These are phyloP conservation scores for Pascua sp. DNA, from an alignment of 1,284 basidiomycete genomes.

Conservation along the genomic window DNA sequence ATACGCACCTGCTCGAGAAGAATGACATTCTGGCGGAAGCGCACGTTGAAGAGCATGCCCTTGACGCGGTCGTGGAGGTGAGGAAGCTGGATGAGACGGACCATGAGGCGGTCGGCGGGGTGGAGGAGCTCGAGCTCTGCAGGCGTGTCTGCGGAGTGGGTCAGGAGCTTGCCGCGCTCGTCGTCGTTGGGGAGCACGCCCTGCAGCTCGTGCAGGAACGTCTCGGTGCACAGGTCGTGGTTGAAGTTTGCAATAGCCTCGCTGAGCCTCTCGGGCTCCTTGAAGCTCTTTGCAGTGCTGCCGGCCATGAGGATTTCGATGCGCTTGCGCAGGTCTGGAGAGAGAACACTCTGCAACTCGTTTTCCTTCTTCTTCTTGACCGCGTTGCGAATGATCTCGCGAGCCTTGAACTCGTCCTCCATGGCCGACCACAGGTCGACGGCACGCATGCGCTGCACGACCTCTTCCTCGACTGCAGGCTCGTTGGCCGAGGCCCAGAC, in stretches of 20 bases:
- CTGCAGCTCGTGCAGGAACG: slow-evolving; percentile 80
- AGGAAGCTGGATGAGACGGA: slow-evolving; percentile 92
- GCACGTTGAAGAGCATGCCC: slow-evolving; percentile 85
- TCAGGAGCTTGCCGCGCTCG: slow-evolving; percentile 87
- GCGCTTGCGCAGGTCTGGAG: slow-evolving; percentile 82
- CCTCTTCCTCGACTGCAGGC: slow-evolving; percentile 64
- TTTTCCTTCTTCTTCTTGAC: slow-evolving; percentile 67
- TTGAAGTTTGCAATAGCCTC: slow-evolving; percentile 80
- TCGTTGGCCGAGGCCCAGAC: slow-evolving; percentile 73
- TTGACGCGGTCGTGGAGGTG: slow-evolving; percentile 87
- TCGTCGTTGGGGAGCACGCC: slow-evolving; percentile 83
- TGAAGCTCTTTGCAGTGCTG: slow-evolving; percentile 59
- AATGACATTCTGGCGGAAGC: slow-evolving; percentile 76
- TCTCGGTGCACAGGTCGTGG: slow-evolving; percentile 75
- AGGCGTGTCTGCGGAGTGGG: slow-evolving; percentile 66
- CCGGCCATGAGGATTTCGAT: slow-evolving; percentile 88
- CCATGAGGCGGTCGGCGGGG: slow-evolving; percentile 93
- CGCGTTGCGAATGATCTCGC: slow-evolving; percentile 69
- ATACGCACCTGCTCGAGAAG: slow-evolving; percentile 53
- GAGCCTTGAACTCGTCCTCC: slow-evolving; percentile 97
- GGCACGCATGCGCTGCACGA: slow-evolving; percentile 70
- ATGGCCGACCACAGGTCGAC: slow-evolving; percentile 93
- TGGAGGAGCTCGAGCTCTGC: slow-evolving; percentile 85
- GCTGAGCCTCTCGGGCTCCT: slow-evolving; percentile 78
- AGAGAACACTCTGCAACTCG: slow-evolving; percentile 84